Percentiles rank a stretch among this genome's conserved stretches.
Evolutionary conservation across 75 land plant genomes (phyloP).

Genomic region (Pinus taeda): DNA sequence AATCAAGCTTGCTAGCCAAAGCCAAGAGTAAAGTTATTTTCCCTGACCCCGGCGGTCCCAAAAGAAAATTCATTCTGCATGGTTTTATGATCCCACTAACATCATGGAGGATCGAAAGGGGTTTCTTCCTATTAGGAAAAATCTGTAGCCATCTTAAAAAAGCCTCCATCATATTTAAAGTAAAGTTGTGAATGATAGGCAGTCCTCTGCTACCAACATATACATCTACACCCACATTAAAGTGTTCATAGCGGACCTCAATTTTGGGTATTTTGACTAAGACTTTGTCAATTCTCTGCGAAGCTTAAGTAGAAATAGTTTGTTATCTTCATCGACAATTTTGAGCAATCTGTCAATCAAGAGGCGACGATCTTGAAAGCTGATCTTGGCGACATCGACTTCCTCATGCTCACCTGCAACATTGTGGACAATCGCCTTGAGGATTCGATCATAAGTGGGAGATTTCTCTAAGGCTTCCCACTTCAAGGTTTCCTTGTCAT

Average conservation of each 20-base stretch:
- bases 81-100: too few species aligned
- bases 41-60: too few species aligned
- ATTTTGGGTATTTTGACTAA: slow-evolving; percentile 73
- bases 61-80: too few species aligned
- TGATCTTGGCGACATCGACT: slow-evolving; percentile 68
- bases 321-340: slow-evolving; percentile 88
- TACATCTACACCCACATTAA: slow-evolving; percentile 51
- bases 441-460: slow-evolving; percentile 26
- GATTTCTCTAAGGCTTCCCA: slow-evolving; percentile 95
- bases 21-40: slow-evolving; percentile 31
- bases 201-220: too few species aligned
- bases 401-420: slow-evolving; percentile 32
- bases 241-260: slow-evolving; percentile 71
- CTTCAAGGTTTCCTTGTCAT: slow-evolving; percentile 61
- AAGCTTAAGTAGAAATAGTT: slow-evolving; percentile 59
- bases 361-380: slow-evolving; percentile 40
- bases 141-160: too few species aligned
- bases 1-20: slow-evolving; percentile 28
- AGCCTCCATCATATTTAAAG: too few species aligned
- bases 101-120: too few species aligned
- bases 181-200: too few species aligned
- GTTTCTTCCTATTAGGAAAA: too few species aligned
- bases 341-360: slow-evolving; percentile 69
- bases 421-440: slow-evolving; percentile 7
- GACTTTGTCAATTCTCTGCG: slow-evolving; percentile 73